A percentile compares a stretch with the other conserved stretches of the same genome.
phyloP scores from a whole-genome alignment of 192 early-diverging fungal genomes.

The Coemansia sp. region DNA sequence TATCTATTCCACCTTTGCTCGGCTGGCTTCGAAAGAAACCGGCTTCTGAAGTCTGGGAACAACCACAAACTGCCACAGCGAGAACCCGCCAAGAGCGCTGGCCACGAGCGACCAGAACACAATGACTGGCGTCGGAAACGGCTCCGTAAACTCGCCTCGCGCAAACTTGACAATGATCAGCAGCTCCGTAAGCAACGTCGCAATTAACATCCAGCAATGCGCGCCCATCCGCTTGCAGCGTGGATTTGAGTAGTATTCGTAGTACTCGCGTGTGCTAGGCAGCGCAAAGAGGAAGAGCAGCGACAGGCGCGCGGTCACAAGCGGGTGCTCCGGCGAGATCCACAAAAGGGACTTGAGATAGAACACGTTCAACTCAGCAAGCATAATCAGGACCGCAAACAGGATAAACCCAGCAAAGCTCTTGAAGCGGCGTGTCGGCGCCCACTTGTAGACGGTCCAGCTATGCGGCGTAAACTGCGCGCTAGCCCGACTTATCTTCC shows the following conservation, averaged over 20 bases:
- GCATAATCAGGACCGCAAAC: slow-evolving; percentile 57
- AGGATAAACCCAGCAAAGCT: slow-evolving; percentile 81
- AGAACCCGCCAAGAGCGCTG: slow-evolving; percentile 63
- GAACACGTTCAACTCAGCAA: slow-evolving; percentile 88
- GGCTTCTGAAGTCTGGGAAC: slow-evolving; percentile 18
- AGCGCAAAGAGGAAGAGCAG: slow-evolving; percentile 83
- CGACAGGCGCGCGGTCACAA: slow-evolving; percentile 76
- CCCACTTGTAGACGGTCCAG: slow-evolving; percentile 95
- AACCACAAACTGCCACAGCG: slow-evolving; percentile 72
- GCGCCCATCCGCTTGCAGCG: slow-evolving; percentile 88
- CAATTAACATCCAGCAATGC: slow-evolving; percentile 88
- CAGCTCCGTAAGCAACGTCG: slow-evolving; percentile 84
- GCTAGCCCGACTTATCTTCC: slow-evolving; percentile 83
- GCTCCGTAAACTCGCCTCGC: slow-evolving; percentile 78
- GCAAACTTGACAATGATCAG: slow-evolving; percentile 91
- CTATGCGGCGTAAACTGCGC: slow-evolving; percentile 92
- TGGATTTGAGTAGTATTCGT: slow-evolving; percentile 78
- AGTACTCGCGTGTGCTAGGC: slow-evolving; percentile 84
- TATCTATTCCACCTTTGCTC: slow-evolving; percentile 13
- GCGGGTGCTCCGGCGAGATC: slow-evolving; percentile 81
- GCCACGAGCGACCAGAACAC: slow-evolving; percentile 74
- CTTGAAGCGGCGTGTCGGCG: slow-evolving; percentile 81
- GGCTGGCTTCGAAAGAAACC: not conserved
- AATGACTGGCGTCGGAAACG: slow-evolving; percentile 68
- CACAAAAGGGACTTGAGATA: slow-evolving; percentile 93